Conservation (phyloP, 2,329 filamentous ascomycete species). For the Aciculosporium take region DNA sequence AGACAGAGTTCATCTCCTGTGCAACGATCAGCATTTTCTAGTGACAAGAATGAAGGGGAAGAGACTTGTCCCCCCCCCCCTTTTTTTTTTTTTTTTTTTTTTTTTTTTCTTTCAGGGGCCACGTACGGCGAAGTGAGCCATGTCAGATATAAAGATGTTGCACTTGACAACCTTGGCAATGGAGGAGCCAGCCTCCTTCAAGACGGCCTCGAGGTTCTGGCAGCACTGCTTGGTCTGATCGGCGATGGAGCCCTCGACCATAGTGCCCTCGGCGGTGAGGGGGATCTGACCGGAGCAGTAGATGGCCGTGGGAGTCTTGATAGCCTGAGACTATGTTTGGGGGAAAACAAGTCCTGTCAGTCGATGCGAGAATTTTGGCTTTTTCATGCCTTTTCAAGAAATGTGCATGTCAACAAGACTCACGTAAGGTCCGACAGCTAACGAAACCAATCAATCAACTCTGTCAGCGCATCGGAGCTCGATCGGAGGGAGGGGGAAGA, state of each 20-base stretch:
- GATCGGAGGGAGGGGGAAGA: not conserved
- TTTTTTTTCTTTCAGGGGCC: not conserved
- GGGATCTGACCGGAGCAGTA: conserved; percentile 66
- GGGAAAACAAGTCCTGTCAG: not conserved
- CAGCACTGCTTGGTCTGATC: conserved; percentile 51
- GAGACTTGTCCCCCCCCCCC: too few relatives aligned
- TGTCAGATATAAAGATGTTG: conserved; percentile 81
- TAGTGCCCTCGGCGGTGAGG: conserved; percentile 38
- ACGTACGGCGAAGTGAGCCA: conserved; percentile 64
- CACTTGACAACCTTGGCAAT: conserved; percentile 79
- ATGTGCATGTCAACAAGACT: conserved; percentile 16
- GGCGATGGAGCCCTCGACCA: conserved; percentile 44
- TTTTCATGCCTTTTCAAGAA: too few relatives aligned
- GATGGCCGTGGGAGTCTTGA: conserved; percentile 50
- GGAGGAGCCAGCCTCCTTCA: conserved; percentile 65
- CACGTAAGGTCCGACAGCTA: conserved; percentile 52
- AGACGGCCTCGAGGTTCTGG: conserved; percentile 70
- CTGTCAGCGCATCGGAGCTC: not conserved
- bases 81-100: not conserved
- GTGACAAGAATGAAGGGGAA: too few relatives aligned
- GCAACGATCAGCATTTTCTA: not conserved
- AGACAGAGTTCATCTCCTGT: conserved; percentile 68
- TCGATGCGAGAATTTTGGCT: not conserved
- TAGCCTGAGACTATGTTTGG: conserved; percentile 42
- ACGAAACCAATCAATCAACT: conserved; percentile 23